Percentiles rank a stretch among this genome's conserved stretches.
Evolutionary conservation across 352 stramenopile genomes (phyloP).

Genomic region (Pythium insidiosum): DNA sequence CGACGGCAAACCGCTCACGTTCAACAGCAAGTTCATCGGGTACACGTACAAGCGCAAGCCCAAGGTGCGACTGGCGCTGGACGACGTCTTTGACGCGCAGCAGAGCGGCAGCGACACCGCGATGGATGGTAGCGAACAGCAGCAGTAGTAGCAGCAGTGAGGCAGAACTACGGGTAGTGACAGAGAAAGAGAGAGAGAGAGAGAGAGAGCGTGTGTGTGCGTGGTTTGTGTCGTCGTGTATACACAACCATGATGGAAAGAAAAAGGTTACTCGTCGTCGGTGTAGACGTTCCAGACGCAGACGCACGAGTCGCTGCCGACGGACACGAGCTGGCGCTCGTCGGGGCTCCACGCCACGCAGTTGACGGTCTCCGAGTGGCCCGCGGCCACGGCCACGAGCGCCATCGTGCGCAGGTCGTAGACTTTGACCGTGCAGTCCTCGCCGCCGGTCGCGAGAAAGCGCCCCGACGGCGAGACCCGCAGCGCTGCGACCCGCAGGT

Average conservation of each 20-base stretch:
- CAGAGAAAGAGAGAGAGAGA: not conserved
- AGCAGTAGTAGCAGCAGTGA: too few species aligned
- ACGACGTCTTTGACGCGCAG: conserved; percentile 72
- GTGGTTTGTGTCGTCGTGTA: not conserved
- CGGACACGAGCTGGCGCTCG: conserved; percentile 87
- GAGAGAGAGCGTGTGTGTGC: too few species aligned
- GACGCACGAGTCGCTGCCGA: conserved; percentile 85
- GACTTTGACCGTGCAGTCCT: conserved; percentile 83
- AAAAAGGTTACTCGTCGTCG: too few species aligned
- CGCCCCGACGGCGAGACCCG: conserved; percentile 54
- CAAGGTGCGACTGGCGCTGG: conserved; percentile 70
- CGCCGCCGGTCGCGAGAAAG: conserved; percentile 71
- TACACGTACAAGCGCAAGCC: conserved; percentile 89
- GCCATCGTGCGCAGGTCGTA: conserved; percentile 40
- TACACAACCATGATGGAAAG: too few species aligned
- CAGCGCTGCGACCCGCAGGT: conserved; percentile 30
- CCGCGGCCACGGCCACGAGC: conserved; percentile 39
- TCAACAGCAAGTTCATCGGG: conserved; percentile 88
- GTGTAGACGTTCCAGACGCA: conserved; percentile 90
- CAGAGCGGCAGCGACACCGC: too few species aligned
- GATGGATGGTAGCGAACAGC: too few species aligned
- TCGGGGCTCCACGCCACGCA: conserved; percentile 83
- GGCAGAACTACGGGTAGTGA: not conserved
- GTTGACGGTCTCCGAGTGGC: conserved; percentile 70
- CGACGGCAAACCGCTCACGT: conserved; percentile 76